Conservation (phyloP, 1,284 basidiomycete genomes). For the Leccinum pachyderme region DNA sequence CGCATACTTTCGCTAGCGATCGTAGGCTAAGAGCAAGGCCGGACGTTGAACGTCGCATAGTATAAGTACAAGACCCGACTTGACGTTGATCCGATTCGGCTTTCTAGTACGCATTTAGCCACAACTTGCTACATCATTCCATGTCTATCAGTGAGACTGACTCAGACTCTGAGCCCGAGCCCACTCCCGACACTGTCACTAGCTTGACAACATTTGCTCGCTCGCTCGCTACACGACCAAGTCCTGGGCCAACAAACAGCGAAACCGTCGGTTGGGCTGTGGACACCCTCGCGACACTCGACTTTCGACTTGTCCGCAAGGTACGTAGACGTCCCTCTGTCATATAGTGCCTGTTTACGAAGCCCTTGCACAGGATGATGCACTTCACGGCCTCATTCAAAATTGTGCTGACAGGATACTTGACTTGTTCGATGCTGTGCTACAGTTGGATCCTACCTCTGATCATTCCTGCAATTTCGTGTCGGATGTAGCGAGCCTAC, state of each 20-base stretch:
- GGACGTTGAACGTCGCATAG: not conserved
- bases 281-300: slow-evolving; percentile 26
- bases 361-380: slow-evolving; percentile 31
- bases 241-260: not conserved
- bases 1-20: not conserved
- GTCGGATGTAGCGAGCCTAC: slow-evolving; percentile 24
- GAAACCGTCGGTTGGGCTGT: slow-evolving; percentile 25
- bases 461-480: slow-evolving; percentile 12
- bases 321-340: slow-evolving; percentile 12
- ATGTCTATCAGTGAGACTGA: slow-evolving; percentile 43
- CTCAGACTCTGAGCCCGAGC: slow-evolving; percentile 37
- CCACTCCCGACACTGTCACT: slow-evolving; percentile 9
- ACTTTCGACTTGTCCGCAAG: slow-evolving; percentile 32
- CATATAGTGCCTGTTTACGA: not conserved
- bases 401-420: slow-evolving; percentile 37
- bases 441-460: slow-evolving; percentile 5
- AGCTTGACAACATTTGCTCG: slow-evolving; percentile 20
- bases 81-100: slow-evolving; percentile 1
- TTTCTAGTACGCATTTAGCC: not conserved
- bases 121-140: slow-evolving; percentile 4
- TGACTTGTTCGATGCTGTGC: slow-evolving; percentile 34
- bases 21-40: not conserved
- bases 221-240: slow-evolving; percentile 14
- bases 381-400: slow-evolving; percentile 35
- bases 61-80: not conserved